Percentiles rank a stretch among this genome's conserved stretches.
phyloP scores from a whole-genome alignment of 2,329 filamentous ascomycete species.

The Drechslera avenae region DNA sequence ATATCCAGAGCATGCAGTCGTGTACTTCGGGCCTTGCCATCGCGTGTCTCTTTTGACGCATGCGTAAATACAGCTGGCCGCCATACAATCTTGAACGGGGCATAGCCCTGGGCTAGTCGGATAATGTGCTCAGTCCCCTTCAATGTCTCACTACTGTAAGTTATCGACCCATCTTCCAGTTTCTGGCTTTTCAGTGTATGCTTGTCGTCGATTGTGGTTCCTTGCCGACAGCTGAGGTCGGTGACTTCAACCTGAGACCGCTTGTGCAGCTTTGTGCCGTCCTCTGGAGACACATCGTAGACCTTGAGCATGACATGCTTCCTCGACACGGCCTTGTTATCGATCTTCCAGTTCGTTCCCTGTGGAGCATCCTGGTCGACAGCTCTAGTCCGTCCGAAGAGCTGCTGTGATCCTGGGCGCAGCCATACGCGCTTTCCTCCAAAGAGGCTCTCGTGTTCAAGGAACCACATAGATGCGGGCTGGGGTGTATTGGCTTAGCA shows the following conservation, averaged over 20 bases:
- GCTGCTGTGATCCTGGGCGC: slow-evolving; percentile 80
- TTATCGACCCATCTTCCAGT: slow-evolving; percentile 42
- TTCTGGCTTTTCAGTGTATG: slow-evolving; percentile 67
- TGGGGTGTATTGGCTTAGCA: neutral
- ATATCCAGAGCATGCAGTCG: slow-evolving; percentile 84
- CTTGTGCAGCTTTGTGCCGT: slow-evolving; percentile 67
- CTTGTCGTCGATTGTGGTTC: slow-evolving; percentile 76
- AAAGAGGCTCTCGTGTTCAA: slow-evolving; percentile 62
- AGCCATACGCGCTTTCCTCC: slow-evolving; percentile 76
- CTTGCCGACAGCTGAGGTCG: slow-evolving; percentile 80
- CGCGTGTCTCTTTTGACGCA: slow-evolving; percentile 70
- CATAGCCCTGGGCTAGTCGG: slow-evolving; percentile 71
- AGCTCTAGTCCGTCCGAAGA: slow-evolving; percentile 80
- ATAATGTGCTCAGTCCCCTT: slow-evolving; percentile 62
- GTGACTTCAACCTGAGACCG: slow-evolving; percentile 74
- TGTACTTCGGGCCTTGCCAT: slow-evolving; percentile 56
- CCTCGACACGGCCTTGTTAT: slow-evolving; percentile 82
- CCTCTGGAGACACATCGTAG: slow-evolving; percentile 65
- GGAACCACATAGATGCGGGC: slow-evolving; percentile 55
- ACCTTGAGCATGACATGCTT: slow-evolving; percentile 84
- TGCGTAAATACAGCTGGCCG: slow-evolving; percentile 80
- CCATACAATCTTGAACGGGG: slow-evolving; percentile 75
- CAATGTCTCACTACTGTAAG: slow-evolving; percentile 32
- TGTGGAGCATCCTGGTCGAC: slow-evolving; percentile 52
- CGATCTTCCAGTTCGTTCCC: slow-evolving; percentile 60